phyloP scores from a whole-genome alignment of 192 early-diverging fungal species.

The Gonapodya prolifera region DNA sequence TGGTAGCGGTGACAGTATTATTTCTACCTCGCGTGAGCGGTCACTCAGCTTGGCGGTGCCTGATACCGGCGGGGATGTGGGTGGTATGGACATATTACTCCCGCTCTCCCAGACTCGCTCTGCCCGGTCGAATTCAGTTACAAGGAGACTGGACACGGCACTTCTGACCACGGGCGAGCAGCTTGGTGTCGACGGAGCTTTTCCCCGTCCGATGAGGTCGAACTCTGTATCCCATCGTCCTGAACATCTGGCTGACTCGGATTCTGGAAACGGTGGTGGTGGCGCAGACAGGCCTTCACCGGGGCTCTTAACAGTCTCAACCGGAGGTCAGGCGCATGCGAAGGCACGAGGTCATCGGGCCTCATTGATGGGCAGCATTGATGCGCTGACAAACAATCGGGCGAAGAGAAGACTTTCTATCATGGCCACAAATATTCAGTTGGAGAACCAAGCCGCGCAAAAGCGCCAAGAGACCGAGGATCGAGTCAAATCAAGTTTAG shows the following conservation, averaged over 20 bases:
- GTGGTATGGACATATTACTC: background rate
- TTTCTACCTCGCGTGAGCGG: background rate
- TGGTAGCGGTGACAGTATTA: background rate
- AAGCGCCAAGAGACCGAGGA: conserved; percentile 11
- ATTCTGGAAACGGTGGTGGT: background rate
- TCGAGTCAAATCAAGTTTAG: conserved; percentile 10
- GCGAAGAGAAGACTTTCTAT: background rate
- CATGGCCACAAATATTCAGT: background rate
- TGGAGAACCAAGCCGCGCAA: background rate
- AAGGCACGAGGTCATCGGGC: background rate
- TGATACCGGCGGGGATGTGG: background rate
- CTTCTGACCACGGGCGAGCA: background rate
- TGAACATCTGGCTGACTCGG: background rate
- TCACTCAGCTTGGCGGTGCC: background rate
- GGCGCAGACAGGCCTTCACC: background rate
- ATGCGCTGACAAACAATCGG: background rate
- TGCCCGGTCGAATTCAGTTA: background rate
- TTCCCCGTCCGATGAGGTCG: background rate
- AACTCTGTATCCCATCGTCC: background rate
- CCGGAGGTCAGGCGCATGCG: background rate
- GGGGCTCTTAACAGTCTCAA: background rate
- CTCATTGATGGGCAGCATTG: background rate
- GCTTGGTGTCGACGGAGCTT: background rate
- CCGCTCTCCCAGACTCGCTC: background rate
- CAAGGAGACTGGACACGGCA: background rate